Percentiles rank a stretch among this genome's conserved stretches.
Evolutionary conservation across 495 filamentous ascomycete genomes (phyloP).

Genomic region (Hyaloscypha variabilis): DNA sequence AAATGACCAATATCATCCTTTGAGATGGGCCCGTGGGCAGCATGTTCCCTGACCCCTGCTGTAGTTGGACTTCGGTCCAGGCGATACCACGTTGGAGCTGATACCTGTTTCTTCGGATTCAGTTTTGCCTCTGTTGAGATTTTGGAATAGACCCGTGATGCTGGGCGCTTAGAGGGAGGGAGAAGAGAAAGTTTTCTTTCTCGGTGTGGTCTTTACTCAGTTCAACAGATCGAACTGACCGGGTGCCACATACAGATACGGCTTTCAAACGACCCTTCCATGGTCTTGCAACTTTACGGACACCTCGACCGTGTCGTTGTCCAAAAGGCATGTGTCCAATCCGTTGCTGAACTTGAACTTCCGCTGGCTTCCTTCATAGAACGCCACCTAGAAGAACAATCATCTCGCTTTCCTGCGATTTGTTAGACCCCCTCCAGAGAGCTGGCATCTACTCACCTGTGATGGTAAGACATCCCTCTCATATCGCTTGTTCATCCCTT

Average conservation of each 20-base stretch:
- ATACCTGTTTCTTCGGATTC: slow-evolving; percentile 2
- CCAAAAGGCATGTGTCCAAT: background rate
- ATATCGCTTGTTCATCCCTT: too few species aligned
- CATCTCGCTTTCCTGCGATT: too few species aligned
- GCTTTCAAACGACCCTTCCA: background rate
- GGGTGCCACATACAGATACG: background rate
- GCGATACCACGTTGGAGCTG: background rate
- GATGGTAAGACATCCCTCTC: too few species aligned
- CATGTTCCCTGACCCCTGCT: background rate
- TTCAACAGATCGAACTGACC: slow-evolving; percentile 1
- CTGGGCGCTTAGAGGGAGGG: background rate
- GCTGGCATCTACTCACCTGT: too few species aligned
- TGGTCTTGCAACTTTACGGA: background rate
- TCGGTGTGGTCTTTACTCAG: background rate
- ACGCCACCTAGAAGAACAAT: too few species aligned
- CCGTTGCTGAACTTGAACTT: too few species aligned
- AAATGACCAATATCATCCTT: background rate
- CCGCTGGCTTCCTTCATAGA: too few species aligned
- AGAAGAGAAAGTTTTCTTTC: too few species aligned
- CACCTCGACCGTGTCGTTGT: background rate
- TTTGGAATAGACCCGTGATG: background rate
- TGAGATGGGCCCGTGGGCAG: background rate
- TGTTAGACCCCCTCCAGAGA: too few species aligned
- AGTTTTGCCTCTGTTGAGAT: background rate
- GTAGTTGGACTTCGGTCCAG: background rate